Conservation (phyloP, 2,329 filamentous ascomycete genomes). For the Colletotrichum noveboracense region DNA sequence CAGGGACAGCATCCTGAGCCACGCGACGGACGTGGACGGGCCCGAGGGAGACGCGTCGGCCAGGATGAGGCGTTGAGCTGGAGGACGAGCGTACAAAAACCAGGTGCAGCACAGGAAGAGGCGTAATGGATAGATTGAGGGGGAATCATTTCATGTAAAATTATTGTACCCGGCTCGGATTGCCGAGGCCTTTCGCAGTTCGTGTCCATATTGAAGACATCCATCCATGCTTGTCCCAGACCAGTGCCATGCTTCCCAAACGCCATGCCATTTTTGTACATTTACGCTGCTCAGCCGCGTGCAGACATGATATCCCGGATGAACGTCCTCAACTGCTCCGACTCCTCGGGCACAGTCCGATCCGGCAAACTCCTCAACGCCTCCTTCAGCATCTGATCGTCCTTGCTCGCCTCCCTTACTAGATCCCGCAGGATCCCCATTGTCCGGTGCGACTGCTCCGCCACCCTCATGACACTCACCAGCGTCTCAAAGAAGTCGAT, state of each 20-base stretch:
- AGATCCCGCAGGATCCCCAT: conserved; percentile 35
- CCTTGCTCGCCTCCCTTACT: conserved; percentile 43
- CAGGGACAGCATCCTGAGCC: conserved; percentile 46
- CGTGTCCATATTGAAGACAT: conserved; percentile 16
- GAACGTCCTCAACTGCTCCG: conserved; percentile 51
- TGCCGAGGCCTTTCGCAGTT: conserved; percentile 1
- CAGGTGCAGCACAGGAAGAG: not conserved
- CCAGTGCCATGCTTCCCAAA: not conserved
- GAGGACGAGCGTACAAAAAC: not conserved
- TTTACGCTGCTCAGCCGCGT: not conserved
- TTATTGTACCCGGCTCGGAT: not conserved
- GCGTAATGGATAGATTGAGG: conserved; percentile 20
- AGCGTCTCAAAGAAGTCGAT: conserved; percentile 60
- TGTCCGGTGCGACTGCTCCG: conserved; percentile 33
- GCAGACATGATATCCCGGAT: conserved; percentile 43
- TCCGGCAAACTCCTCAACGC: conserved; percentile 50
- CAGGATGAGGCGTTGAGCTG: conserved; percentile 26
- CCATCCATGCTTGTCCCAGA: not conserved
- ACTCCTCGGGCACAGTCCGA: conserved; percentile 56
- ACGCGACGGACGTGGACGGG: conserved; percentile 29
- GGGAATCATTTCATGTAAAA: conserved; percentile 15
- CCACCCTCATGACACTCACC: conserved; percentile 51
- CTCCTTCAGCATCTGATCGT: conserved; percentile 42
- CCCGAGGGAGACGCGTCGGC: conserved; percentile 33
- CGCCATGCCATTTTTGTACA: not conserved